Base-by-base conservation (phyloP, 2,329 filamentous ascomycete genomes). In the Xylaria sp. region DNA sequence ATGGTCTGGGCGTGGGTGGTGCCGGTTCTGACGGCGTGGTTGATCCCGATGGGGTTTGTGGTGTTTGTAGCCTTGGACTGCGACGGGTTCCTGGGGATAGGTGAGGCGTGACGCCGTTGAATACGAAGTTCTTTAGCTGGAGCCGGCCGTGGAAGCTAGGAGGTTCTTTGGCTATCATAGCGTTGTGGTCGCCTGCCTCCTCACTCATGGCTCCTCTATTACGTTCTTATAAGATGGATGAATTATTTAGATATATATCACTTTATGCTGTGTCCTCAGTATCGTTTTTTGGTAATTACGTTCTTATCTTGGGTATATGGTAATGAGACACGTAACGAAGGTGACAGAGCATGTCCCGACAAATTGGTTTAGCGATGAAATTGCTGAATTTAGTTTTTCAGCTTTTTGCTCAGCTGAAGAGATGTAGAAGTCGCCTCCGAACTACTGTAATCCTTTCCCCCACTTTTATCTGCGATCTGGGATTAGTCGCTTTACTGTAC, bases 71-170 rank as follows among this genome's bases (percentile, higher is more conserved):
- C 25, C 75, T 68, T 29, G 70, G 55, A 29, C 75, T 77, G 35
- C 74, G 73, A 54, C 75, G 72, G 27, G 62, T 60, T n/a, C 40
- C 66, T 2, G 63, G 12, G 5, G 68, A 57, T 29, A 66, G 40
- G 23, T 69, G 63, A 27, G 23, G 32, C 44, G 69, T 32, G 42
- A 67, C 27, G 18, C 61, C 68, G 5, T 68, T 48, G 64, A 74
- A 77, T 67, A 75, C 69, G 71, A 76, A 77, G 25, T 74, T 60
- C 42, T 71, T 74, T 29, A 77, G 65, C 42, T 75, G 74, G 42
- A 77, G 72, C 21, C 76, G 75, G n/a, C 75, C 74, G 50, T 72
- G 35, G 35, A 77, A 77, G 48, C 69, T 77, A 10, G 75, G 71
- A 13, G 74, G 71, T 51, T 74, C 68, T n/a, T 71, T 70, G 13